phyloP scores from a whole-genome alignment of 257 asterid genomes.

The Gentiana straminea region DNA sequence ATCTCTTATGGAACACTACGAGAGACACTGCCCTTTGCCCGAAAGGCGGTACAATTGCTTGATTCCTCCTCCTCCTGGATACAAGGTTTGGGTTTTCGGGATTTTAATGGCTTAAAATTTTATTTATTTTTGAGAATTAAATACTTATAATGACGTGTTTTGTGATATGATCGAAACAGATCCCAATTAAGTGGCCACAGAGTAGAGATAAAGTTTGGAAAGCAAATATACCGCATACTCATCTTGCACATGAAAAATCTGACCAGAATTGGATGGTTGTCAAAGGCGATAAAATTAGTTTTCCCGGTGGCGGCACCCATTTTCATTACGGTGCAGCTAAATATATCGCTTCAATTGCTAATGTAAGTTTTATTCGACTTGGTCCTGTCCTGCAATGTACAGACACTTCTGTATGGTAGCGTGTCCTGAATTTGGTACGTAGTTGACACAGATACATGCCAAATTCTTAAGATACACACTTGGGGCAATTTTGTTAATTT shows the following conservation, averaged over 20 bases:
- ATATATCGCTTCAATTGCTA: slow-evolving; percentile 81
- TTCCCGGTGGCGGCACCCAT: slow-evolving; percentile 98
- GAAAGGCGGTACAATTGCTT: slow-evolving; percentile 85
- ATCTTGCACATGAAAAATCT: slow-evolving; percentile 88
- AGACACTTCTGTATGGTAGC: no score
- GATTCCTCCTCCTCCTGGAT: slow-evolving; percentile 96
- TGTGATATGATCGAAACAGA: slow-evolving; percentile 22
- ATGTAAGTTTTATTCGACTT: slow-evolving; percentile 36
- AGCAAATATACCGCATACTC: slow-evolving; percentile 92
- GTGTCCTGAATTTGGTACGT: no score
- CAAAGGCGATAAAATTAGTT: slow-evolving; percentile 63
- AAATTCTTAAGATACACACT: no score
- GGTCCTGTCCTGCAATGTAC: background rate
- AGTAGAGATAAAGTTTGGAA: slow-evolving; percentile 97
- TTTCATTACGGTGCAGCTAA: slow-evolving; percentile 93
- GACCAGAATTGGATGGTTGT: slow-evolving; percentile 99
- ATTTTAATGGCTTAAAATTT: slow-evolving; percentile 1
- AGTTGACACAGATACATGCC: no score
- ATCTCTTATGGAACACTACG: slow-evolving; percentile 97
- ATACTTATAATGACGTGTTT: background rate
- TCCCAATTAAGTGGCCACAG: slow-evolving; percentile 90
- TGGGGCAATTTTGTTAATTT: background rate
- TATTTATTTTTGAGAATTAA: background rate
- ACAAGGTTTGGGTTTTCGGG: slow-evolving; percentile 47
- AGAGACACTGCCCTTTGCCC: slow-evolving; percentile 92